Conservation (phyloP, 805 yeast species). For the Nakazawaea pomicola region DNA sequence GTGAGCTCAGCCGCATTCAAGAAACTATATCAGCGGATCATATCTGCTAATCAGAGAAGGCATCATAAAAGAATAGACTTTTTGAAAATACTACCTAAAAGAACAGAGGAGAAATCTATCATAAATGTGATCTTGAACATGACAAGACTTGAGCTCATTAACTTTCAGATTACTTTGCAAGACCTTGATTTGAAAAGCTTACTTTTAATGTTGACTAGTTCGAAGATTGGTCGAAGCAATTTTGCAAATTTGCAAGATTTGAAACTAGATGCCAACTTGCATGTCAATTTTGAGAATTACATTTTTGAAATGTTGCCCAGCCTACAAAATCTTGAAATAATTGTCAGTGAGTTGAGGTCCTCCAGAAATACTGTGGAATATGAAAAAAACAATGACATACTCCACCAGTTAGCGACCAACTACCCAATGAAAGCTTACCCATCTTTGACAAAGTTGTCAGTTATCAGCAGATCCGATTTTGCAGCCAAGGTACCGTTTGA, state of each 20-base stretch:
- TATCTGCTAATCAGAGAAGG: neutral
- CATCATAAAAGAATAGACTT: neutral
- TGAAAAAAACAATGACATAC: neutral
- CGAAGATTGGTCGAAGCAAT: conserved; percentile 7
- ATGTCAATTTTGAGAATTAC: conserved; percentile 2
- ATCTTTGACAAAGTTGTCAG: neutral
- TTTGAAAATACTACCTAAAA: conserved; percentile 2
- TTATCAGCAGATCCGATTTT: neutral
- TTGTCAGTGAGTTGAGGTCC: neutral
- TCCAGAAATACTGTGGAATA: neutral
- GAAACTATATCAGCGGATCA: conserved; percentile 1
- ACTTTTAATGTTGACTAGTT: conserved; percentile 2
- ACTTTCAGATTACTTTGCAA: neutral
- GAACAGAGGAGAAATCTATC: conserved; percentile 8
- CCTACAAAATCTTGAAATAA: conserved; percentile 1
- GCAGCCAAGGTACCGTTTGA: neutral
- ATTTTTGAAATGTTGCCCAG: conserved; percentile 3
- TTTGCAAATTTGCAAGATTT: neutral
- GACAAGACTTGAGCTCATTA: conserved; percentile 4
- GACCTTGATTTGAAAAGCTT: conserved; percentile 3
- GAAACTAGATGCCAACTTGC: neutral
- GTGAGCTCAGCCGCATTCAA: conserved; percentile 1
- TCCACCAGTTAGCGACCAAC: neutral
- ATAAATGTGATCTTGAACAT: conserved; percentile 3
- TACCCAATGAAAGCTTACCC: neutral